phyloP scores from a whole-genome alignment of 2,329 filamentous ascomycete species.

The Aureobasidium melanogenum region DNA sequence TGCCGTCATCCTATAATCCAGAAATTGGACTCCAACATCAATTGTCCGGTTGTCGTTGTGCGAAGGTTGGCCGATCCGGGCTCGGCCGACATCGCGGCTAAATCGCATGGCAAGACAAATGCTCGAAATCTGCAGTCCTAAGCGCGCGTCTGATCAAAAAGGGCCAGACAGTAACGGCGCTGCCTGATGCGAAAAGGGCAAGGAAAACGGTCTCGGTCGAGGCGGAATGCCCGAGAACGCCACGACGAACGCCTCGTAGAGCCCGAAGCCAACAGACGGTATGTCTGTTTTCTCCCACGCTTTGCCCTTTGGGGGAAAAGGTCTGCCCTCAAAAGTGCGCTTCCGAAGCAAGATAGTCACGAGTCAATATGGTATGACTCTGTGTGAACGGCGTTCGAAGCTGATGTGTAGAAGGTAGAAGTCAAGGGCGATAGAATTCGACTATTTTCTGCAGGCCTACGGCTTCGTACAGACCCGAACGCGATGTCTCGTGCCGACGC shows the following conservation, averaged over 20 bases:
- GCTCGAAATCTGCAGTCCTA: neutral
- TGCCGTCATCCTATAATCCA: neutral
- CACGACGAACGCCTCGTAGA: neutral
- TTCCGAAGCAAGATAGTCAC: neutral
- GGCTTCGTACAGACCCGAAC: neutral
- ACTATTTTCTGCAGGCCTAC: neutral
- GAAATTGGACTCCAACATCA: neutral
- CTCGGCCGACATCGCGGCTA: neutral
- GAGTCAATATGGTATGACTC: neutral
- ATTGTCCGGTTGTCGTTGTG: neutral
- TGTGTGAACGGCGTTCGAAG: neutral
- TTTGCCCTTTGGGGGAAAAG: neutral
- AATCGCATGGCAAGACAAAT: neutral
- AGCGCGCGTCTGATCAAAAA: conserved; percentile 2
- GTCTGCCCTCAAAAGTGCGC: neutral
- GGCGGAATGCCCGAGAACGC: neutral
- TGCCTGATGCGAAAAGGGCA: neutral
- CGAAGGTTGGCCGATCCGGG: neutral
- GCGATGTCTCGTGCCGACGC: neutral
- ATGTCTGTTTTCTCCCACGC: neutral
- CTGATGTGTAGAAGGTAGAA: neutral
- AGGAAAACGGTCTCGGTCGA: neutral
- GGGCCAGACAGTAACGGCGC: conserved; percentile 1
- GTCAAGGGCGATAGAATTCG: neutral
- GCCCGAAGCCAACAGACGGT: neutral